Conservation (phyloP, 257 asterid species). For the Solanum etuberosum region DNA sequence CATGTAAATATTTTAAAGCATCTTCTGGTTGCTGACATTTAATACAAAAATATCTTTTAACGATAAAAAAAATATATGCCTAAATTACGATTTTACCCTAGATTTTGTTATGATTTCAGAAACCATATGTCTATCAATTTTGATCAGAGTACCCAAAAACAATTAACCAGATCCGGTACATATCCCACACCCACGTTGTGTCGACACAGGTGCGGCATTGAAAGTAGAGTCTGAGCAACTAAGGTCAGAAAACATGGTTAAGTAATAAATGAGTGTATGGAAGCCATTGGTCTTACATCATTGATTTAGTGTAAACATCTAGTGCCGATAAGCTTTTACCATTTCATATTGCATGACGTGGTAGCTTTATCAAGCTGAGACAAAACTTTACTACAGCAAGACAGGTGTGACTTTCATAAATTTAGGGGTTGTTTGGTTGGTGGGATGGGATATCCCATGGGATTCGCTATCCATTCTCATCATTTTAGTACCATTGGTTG, state of each 20-base stretch:
- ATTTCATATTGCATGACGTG: background rate
- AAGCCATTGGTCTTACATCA: background rate
- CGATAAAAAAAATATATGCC: background rate
- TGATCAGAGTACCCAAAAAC: background rate
- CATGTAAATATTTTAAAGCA: background rate
- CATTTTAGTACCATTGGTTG: background rate
- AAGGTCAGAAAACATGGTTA: background rate
- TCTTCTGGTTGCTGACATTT: background rate
- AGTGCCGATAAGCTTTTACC: background rate
- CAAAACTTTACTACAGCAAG: background rate
- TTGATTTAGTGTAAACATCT: background rate
- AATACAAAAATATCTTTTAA: background rate
- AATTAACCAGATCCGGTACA: background rate
- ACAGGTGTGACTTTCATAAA: background rate
- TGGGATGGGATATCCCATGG: background rate
- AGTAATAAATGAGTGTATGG: background rate
- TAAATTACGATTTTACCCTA: background rate
- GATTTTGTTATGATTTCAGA: background rate
- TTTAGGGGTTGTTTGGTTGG: background rate
- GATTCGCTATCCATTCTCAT: background rate
- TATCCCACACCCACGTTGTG: background rate
- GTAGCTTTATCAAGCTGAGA: background rate
- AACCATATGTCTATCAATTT: background rate
- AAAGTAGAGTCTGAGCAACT: background rate
- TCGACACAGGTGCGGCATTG: background rate